These are phyloP conservation scores for Bruguiera hainesii DNA, from an alignment of 441 rosid species.

Conservation along the genomic window DNA sequence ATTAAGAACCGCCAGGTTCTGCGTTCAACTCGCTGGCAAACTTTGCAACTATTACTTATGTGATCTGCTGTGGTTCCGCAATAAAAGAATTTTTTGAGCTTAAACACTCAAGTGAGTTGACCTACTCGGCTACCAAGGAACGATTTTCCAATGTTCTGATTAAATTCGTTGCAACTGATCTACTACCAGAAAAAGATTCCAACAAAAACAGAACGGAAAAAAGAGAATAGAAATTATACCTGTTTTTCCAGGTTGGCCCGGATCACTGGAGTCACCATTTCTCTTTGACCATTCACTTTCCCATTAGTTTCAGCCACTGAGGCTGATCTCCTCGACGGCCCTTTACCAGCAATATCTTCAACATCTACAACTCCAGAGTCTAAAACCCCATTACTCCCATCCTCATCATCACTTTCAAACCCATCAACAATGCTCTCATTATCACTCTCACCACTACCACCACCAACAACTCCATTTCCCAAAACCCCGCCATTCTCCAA, in stretches of 20 bases:
- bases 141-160: no score
- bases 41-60: no score
- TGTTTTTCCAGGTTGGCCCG: slow-evolving; percentile 93
- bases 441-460: slow-evolving; percentile 31
- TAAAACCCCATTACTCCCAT: slow-evolving; percentile 22
- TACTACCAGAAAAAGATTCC: neutral
- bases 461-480: slow-evolving; percentile 19
- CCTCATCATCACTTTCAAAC: slow-evolving; percentile 31
- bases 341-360: slow-evolving; percentile 95
- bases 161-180: no score
- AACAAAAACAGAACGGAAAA: neutral
- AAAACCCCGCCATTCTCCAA: slow-evolving; percentile 21
- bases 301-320: slow-evolving; percentile 49
- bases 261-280: slow-evolving; percentile 92
- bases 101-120: no score
- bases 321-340: slow-evolving; percentile 49
- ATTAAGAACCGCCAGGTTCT: no score
- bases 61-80: no score
- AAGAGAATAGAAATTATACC: slow-evolving; percentile 30
- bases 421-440: slow-evolving; percentile 38
- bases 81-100: no score
- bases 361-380: slow-evolving; percentile 62
- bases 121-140: no score
- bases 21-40: no score
- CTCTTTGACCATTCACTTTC: slow-evolving; percentile 52